Conservation (phyloP, 139 green algal genomes). For the Coelastrella sp. region DNA sequence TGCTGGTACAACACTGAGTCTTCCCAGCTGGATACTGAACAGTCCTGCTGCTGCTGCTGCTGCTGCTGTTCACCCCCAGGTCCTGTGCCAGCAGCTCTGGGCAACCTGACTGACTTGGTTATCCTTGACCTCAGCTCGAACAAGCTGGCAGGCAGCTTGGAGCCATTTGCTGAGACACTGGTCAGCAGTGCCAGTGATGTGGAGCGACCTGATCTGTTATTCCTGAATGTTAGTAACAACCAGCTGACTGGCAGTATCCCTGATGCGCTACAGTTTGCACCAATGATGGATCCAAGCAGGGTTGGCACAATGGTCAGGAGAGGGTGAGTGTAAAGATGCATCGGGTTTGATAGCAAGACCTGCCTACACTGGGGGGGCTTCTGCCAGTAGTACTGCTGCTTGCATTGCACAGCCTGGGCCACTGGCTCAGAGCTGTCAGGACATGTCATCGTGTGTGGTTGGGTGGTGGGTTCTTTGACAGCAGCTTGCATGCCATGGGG, state of each 20-base stretch:
- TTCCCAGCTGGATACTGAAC: background rate
- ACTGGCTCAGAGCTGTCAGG: too few species aligned
- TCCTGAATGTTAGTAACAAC: slow-evolving; percentile 6
- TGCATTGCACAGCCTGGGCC: too few species aligned
- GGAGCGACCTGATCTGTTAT: background rate
- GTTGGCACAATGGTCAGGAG: background rate
- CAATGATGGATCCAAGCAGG: background rate
- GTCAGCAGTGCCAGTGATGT: background rate
- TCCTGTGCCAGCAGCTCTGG: background rate
- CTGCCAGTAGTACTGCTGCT: too few species aligned
- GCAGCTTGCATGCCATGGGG: too few species aligned
- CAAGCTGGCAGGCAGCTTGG: slow-evolving; percentile 12
- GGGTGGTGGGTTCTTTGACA: too few species aligned
- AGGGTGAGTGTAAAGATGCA: background rate
- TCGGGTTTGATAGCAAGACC: too few species aligned
- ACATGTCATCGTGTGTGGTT: too few species aligned
- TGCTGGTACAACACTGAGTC: too few species aligned
- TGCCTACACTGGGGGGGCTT: too few species aligned
- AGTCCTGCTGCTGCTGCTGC: background rate
- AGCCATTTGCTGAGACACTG: slow-evolving; percentile 3
- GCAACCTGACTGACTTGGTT: background rate
- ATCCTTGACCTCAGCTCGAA: background rate
- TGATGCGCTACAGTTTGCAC: background rate
- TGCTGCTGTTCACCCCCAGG: background rate
- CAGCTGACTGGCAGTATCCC: background rate